Percentiles rank a stretch among this genome's conserved stretches.
Conservation (phyloP, 176 grass and related monocot genomes). For the Themeda triandra region DNA sequence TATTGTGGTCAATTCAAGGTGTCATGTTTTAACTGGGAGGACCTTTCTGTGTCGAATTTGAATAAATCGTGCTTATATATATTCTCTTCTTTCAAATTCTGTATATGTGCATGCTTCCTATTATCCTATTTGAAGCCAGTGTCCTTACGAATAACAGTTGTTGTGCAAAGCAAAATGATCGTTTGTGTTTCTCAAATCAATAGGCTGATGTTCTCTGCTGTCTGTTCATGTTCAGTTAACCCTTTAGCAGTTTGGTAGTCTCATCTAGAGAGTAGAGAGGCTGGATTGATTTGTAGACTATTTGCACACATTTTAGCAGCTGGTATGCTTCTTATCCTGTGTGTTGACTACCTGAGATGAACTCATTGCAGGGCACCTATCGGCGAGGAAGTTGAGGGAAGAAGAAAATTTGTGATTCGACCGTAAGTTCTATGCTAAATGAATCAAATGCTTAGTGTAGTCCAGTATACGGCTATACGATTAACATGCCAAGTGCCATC, state of each 20-base stretch:
- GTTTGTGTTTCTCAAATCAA: slow-evolving; percentile 2
- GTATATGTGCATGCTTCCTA: neutral
- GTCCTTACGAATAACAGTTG: neutral
- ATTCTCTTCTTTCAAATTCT: neutral
- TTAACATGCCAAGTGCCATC: neutral
- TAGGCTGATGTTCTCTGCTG: neutral
- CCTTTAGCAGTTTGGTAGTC: neutral
- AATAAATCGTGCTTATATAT: neutral
- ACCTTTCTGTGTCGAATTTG: neutral
- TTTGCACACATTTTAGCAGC: neutral
- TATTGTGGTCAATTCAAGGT: neutral
- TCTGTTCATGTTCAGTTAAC: neutral
- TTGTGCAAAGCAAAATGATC: neutral
- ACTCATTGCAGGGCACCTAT: slow-evolving; percentile 69
- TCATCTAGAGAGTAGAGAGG: neutral
- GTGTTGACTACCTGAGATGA: slow-evolving; percentile 4
- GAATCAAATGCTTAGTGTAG: slow-evolving; percentile 5
- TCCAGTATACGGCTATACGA: neutral
- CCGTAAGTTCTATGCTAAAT: slow-evolving; percentile 64
- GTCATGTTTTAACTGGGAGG: slow-evolving; percentile 6
- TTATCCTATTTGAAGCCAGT: neutral
- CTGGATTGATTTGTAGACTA: neutral
- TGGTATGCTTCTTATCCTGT: neutral
- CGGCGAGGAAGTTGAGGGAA: slow-evolving; percentile 82
- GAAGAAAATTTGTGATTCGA: slow-evolving; percentile 88